Evolutionary conservation across 768 basidiomycete species (phyloP).

Genomic region (Pulveroboletus frians): DNA sequence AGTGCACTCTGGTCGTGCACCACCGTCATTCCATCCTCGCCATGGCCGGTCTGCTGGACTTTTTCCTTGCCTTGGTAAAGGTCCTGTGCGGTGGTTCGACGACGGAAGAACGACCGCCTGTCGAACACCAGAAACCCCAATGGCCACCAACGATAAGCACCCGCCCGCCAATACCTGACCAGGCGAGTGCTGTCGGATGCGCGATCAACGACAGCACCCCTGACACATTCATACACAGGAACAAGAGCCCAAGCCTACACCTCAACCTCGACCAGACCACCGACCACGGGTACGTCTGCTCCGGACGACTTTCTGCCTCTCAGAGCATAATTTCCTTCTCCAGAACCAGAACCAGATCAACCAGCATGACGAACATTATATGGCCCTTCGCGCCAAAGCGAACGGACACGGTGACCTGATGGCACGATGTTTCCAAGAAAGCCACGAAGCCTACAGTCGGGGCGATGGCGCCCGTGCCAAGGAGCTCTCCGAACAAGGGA

Average conservation of each 20-base stretch:
- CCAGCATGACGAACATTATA: constrained; percentile 66
- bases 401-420: constrained; percentile 76
- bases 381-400: constrained; percentile 66
- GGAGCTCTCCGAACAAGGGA: constrained; percentile 74
- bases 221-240: constrained; percentile 12
- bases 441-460: constrained; percentile 67
- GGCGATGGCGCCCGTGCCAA: constrained; percentile 80
- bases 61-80: constrained; percentile 21
- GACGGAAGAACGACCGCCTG: constrained; percentile 9
- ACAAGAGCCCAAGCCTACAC: constrained; percentile 12
- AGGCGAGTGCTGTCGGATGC: constrained; percentile 13
- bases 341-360: constrained; percentile 59
- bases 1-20: no score
- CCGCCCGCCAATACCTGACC: constrained; percentile 3
- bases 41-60: constrained; percentile 25
- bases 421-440: constrained; percentile 63
- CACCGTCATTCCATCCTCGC: neutral
- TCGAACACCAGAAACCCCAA: constrained; percentile 2
- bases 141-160: constrained; percentile 7
- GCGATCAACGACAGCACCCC: constrained; percentile 1
- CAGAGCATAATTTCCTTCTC: constrained; percentile 4
- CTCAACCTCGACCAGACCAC: constrained; percentile 14
- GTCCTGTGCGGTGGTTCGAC: constrained; percentile 23
- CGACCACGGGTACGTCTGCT: constrained; percentile 14
- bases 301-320: neutral